Evolutionary conservation across 495 filamentous ascomycete genomes (phyloP).

Genomic region (Hyaloscypha variabilis): DNA sequence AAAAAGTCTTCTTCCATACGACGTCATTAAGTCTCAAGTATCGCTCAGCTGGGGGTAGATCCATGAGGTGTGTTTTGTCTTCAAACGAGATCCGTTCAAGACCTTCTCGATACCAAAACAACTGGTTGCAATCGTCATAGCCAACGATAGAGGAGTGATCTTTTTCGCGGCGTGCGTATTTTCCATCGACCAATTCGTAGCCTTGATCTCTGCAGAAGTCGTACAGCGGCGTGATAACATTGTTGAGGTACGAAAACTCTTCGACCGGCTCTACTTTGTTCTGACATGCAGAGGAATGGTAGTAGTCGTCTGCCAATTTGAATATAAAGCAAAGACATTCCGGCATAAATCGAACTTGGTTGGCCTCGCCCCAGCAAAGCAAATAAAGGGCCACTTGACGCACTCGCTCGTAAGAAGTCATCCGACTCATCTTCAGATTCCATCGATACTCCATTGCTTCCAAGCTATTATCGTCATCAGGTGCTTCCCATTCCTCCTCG

Average conservation of each 20-base stretch:
- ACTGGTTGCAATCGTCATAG: slow-evolving; percentile 98
- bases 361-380: slow-evolving; percentile 97
- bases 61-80: slow-evolving; percentile 93
- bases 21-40: slow-evolving; percentile 93
- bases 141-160: slow-evolving; percentile 94
- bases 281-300: slow-evolving; percentile 91
- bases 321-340: slow-evolving; percentile 98
- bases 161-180: slow-evolving; percentile 91
- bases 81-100: slow-evolving; percentile 91
- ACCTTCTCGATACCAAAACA: slow-evolving; percentile 99
- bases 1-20: slow-evolving; percentile 98
- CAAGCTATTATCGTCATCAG: slow-evolving; percentile 94
- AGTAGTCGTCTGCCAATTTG: slow-evolving; percentile 97
- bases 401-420: slow-evolving; percentile 96
- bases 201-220: slow-evolving; percentile 95
- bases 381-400: slow-evolving; percentile 91
- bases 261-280: slow-evolving; percentile 90
- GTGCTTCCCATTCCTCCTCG: slow-evolving; percentile 66
- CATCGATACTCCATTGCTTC: slow-evolving; percentile 97
- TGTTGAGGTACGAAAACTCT: slow-evolving; percentile 94
- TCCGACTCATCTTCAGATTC: slow-evolving; percentile 98
- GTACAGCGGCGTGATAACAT: slow-evolving; percentile 93
- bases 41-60: slow-evolving; percentile 82
- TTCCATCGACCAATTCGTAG: slow-evolving; percentile 94
- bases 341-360: slow-evolving; percentile 96